These are phyloP conservation scores for Setomelanomma holmii DNA, from an alignment of 2,329 filamentous ascomycete genomes.

Conservation along the genomic window DNA sequence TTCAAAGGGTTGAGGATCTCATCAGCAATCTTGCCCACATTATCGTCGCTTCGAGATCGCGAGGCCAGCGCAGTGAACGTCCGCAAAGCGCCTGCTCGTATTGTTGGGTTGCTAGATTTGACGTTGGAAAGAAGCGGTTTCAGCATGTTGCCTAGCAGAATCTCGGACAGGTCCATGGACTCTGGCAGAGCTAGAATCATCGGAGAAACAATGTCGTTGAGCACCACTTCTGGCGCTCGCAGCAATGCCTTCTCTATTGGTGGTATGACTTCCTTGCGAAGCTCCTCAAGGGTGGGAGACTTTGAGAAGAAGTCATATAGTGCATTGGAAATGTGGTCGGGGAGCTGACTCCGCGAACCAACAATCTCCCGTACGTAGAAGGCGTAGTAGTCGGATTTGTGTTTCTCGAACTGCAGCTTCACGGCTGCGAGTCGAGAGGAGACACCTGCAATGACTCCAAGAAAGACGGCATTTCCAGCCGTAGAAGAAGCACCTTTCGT, in stretches of 20 bases:
- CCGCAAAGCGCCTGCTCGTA: conserved; percentile 76
- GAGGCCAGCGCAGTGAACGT: conserved; percentile 76
- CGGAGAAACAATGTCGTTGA: conserved; percentile 78
- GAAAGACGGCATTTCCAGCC: conserved; percentile 75
- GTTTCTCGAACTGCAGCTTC: conserved; percentile 67
- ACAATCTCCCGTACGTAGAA: conserved; percentile 89
- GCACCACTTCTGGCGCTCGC: conserved; percentile 86
- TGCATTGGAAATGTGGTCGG: conserved; percentile 74
- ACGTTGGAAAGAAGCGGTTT: conserved; percentile 89
- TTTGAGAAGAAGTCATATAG: conserved; percentile 81
- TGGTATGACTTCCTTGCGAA: conserved; percentile 78
- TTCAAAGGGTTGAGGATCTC: conserved; percentile 84
- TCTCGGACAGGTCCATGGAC: conserved; percentile 77
- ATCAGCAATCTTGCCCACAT: conserved; percentile 72
- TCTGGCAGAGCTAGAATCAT: conserved; percentile 74
- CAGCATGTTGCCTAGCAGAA: conserved; percentile 74
- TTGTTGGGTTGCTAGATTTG: conserved; percentile 83
- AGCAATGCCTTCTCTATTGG: conserved; percentile 87
- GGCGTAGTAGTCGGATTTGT: conserved; percentile 76
- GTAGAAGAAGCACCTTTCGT: conserved; percentile 69
- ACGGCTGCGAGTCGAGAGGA: conserved; percentile 73
- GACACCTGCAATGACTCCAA: conserved; percentile 88
- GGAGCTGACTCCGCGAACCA: conserved; percentile 75
- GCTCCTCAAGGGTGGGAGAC: conserved; percentile 76
- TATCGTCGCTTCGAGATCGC: conserved; percentile 64